Base-by-base conservation (phyloP, 2,329 filamentous ascomycete species). In the Aspergillus hiratsukae region DNA sequence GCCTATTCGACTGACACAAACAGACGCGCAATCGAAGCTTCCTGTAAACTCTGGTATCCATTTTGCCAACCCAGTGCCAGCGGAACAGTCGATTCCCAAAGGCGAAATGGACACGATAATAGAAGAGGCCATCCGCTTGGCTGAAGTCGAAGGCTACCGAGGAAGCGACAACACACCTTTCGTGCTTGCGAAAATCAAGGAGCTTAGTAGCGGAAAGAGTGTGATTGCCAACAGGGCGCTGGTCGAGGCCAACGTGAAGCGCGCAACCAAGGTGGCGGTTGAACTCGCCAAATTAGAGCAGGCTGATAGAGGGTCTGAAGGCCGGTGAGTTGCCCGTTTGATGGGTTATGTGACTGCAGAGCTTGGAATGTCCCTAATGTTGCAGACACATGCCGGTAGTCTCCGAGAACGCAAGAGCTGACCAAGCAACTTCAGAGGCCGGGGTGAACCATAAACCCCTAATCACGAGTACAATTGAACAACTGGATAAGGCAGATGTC, bases 11-110 rank as follows among this genome's bases (percentile, higher is more conserved):
- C 64, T 53, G 54, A 49, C 31, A 40, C 31, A 28, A 51, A 49
- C 49, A 84, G 81, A 89, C 63, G 89, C 91, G 0, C 90, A 96
- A 75, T 83, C 87, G 65, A 79, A 76, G 51, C 79, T 96, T 14
- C 82, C 82, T 4, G 82, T 97, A 31, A 82, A 87, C 58, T 91
- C 90, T 1, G 94, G 93, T 8, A 76, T 97, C 54, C 78, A 92
- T 56, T 92, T 99, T 68, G 92, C 92, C 55, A 97, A 96, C 69
- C 93, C 92, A 0, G 89, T 96, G 37, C 89, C 91, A 0, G 77
- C 83, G 53, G 79, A 89, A 57, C 78, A 81, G 64, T 87, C 84
- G 17, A 87, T 97, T 50, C 83, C 88, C 1, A 85, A 87, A 56
- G 72, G 77, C 5, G 83, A 90, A 66, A 92, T 94, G 82, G 82